Evolutionary conservation across 768 basidiomycete species (phyloP).

Genomic region (Plicaturopsis crispa): DNA sequence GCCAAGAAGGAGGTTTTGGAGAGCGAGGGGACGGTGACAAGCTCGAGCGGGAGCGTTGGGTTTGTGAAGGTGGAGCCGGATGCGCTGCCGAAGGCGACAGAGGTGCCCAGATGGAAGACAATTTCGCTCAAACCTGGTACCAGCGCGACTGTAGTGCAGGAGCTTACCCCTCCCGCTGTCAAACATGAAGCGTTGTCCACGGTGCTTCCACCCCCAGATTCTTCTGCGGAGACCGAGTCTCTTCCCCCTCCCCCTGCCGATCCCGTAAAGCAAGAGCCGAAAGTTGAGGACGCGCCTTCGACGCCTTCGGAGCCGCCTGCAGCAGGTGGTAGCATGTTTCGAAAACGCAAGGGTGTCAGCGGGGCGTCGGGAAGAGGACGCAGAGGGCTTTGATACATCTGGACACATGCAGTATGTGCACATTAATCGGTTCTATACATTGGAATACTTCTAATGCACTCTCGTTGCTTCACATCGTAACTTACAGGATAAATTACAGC

Average conservation of each 20-base stretch:
- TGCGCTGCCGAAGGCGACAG: conserved; percentile 7
- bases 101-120: conserved; percentile 26
- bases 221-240: conserved; percentile 1
- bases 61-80: conserved; percentile 4
- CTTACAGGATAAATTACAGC: no score
- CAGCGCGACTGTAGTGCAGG: no score
- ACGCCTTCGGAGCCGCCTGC: neutral
- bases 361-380: neutral
- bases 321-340: conserved; percentile 5
- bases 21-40: conserved; percentile 2
- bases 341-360: conserved; percentile 7
- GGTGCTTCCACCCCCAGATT: conserved; percentile 19
- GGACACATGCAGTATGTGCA: no score
- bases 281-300: conserved; percentile 4
- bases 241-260: neutral
- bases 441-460: no score
- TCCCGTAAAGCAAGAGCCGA: conserved; percentile 4
- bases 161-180: conserved; percentile 6
- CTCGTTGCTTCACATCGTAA: no score
- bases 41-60: conserved; percentile 6
- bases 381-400: no score
- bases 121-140: conserved; percentile 24
- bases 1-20: conserved; percentile 28
- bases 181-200: conserved; percentile 25
- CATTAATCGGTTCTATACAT: no score